A percentile compares a stretch with the other conserved stretches of the same genome.
phyloP scores from a whole-genome alignment of 805 yeast genomes.

The Saccharomycopsis sp. region DNA sequence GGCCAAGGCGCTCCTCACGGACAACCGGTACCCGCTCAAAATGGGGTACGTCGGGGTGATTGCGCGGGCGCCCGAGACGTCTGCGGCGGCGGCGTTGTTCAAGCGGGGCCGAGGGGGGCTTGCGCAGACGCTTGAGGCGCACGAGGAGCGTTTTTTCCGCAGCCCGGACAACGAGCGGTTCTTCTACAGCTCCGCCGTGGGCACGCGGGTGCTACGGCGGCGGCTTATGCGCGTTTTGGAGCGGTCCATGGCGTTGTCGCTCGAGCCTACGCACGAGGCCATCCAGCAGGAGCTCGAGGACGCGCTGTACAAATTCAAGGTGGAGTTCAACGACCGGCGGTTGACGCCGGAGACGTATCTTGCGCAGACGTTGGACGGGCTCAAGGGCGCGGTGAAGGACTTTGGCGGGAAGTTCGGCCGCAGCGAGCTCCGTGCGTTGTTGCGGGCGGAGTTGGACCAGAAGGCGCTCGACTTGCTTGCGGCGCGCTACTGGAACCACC shows the following conservation, averaged over 20 bases:
- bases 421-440: slow-evolving; percentile 67
- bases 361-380: slow-evolving; percentile 82
- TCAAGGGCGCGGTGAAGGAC: slow-evolving; percentile 83
- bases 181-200: slow-evolving; percentile 59
- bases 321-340: slow-evolving; percentile 91
- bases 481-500: slow-evolving; percentile 84
- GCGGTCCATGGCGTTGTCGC: slow-evolving; percentile 80
- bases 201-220: slow-evolving; percentile 67
- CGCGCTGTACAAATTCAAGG: slow-evolving; percentile 85
- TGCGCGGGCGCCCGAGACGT: slow-evolving; percentile 58
- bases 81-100: slow-evolving; percentile 22
- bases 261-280: slow-evolving; percentile 78
- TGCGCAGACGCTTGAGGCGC: slow-evolving; percentile 20
- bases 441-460: slow-evolving; percentile 84
- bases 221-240: slow-evolving; percentile 85
- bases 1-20: slow-evolving; percentile 63
- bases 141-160: slow-evolving; percentile 50
- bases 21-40: slow-evolving; percentile 78
- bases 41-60: slow-evolving; percentile 99
- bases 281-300: slow-evolving; percentile 93
- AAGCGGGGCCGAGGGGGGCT: slow-evolving; percentile 25
- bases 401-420: slow-evolving; percentile 78
- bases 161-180: slow-evolving; percentile 48
- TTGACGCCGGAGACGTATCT: slow-evolving; percentile 91
- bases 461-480: slow-evolving; percentile 81